phyloP scores from a whole-genome alignment of 2,329 filamentous ascomycete species.

The Helicocarpus griseus region DNA sequence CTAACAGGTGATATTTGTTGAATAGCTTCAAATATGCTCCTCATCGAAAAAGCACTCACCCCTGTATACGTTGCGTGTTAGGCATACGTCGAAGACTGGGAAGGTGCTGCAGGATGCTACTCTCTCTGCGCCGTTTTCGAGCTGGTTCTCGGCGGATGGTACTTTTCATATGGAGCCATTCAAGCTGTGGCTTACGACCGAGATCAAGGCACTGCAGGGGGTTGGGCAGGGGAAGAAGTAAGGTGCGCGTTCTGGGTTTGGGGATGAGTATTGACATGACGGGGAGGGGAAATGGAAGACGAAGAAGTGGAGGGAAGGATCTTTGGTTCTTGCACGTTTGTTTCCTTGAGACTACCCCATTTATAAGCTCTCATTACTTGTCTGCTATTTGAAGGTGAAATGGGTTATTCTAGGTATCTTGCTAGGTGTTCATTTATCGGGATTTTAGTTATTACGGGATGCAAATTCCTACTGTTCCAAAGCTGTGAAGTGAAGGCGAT shows the following conservation, averaged over 20 bases:
- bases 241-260: background rate
- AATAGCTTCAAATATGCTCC: conserved; percentile 50
- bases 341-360: background rate
- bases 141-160: conserved; percentile 50
- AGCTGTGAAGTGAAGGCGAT: no score
- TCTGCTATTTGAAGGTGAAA: no score
- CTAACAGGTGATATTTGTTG: background rate
- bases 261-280: background rate
- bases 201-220: conserved; percentile 45
- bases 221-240: conserved; percentile 19
- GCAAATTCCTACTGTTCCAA: no score
- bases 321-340: background rate
- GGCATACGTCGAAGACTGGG: conserved; percentile 29
- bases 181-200: conserved; percentile 51
- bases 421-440: no score
- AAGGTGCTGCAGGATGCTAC: conserved; percentile 37
- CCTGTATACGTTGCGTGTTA: conserved; percentile 65
- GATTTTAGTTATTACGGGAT: no score
- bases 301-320: background rate
- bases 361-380: no score
- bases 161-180: conserved; percentile 52
- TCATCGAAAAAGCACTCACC: conserved; percentile 70
- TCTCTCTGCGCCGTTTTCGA: conserved; percentile 48
- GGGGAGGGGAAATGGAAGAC: background rate
- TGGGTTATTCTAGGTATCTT: no score